Base-by-base conservation (phyloP, 164 flowering plant species). In the Litsea cubeba region DNA sequence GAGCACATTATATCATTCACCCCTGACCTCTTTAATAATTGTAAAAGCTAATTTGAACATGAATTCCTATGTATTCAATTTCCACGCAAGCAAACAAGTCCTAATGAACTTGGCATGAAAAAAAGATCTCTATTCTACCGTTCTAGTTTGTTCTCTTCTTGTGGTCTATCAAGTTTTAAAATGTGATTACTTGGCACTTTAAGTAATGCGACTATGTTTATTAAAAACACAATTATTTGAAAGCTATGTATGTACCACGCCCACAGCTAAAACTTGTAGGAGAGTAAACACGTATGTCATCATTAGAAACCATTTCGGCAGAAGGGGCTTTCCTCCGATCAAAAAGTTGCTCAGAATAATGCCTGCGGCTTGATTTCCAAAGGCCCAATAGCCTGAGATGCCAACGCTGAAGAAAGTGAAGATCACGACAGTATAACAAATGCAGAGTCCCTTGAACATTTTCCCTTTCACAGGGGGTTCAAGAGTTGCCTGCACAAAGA, bases 381-480 rank as follows among this genome's bases (percentile, higher is more conserved):
- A 93, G 50, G 98, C 97, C 99, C 99, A 95, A 50, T 95, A 93
- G 0, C 99, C 97, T 8, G 99, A 91, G 14, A 93, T 83, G 20
- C 90, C 87, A 7, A 93, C 97, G 25, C 90, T 88, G 80, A 88
- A 95, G 85, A 90, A 93, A 7, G 95, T 89, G n/a, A 71, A 71
- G 1, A 70, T 49, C 18, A 88, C 87, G 0, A 90, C 87, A 0
- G 85, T n/a, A 50, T 93, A 95, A 67, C 97, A 95, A 12, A 95
- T 57, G 32, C 87, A 78, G 1, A 95, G 83, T 24, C 97, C 99
- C 81, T 93, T 95, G 80, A 93, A 87, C 97, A 93, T 95, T 79
- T 95, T 95, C 63, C 97, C 99, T 69, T 89, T 89, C 72, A 89
- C 91, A 8, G 97, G 99, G 17, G 97, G 89, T 24, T 95, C 94